Base-by-base conservation (phyloP, 768 basidiomycete species). In the Cystobasidium tubakii region DNA sequence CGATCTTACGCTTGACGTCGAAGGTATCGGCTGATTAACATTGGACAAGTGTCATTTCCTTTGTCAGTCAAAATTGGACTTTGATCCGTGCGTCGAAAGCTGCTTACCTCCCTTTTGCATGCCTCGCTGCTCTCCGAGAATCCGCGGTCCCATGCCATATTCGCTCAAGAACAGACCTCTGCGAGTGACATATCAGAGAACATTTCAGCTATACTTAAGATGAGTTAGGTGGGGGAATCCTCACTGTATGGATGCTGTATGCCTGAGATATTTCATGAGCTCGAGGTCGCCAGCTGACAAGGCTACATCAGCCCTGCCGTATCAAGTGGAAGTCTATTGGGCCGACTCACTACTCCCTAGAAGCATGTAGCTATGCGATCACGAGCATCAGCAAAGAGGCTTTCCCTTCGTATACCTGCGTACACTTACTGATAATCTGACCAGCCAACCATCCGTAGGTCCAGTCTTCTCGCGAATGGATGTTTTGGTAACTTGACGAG, bases 91-190 rank as follows among this genome's bases (percentile, higher is more conserved):
- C 3, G 23, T 12, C 4, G 7, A 13, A 36, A 27, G 23, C 4
- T 33, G 23, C 57, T 60, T 67, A 67, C 66, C 42, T 4, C 69
- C 69, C 27, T 55, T 55, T 29, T 71, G 50, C 69, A 71, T 71
- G 27, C 69, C 69, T 19, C 69, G 13, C 33, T 71, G 50, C 39
- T 31, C 53, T 13, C 69, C 69, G 3, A 23, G 29, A 36, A 71
- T 39, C 27, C 69, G 69, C 19, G 75, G 39, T 2, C 75, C 77
- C 69, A 77, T 69, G 17, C 77, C 77, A 60, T 74, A 76, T 50
- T 77, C 77, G 43, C 74, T 75, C 57, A 77, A 13, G 29, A 70
- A 73, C 31, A 63, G 33, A 12, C 75, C 54, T 25, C 69, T 71
- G 27, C 39, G 15, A 44, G n/a, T n/a, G n/a, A n/a, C n/a, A 50